Base-by-base conservation (phyloP, 2,329 filamentous ascomycete species). In the Coleophoma eucalyptorum region DNA sequence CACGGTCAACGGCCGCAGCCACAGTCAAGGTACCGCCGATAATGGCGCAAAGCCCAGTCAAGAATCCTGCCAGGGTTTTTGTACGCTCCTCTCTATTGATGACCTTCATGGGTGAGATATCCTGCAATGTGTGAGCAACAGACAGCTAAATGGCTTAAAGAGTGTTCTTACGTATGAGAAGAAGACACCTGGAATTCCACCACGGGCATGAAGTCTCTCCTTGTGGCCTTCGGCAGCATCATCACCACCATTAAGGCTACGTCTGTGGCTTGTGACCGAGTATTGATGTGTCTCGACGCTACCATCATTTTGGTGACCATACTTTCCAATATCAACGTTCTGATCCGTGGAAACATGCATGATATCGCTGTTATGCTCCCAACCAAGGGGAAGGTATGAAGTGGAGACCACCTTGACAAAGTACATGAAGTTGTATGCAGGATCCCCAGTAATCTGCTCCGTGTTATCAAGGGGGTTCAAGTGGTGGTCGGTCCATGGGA, bases 81-180 rank as follows among this genome's bases (percentile, higher is more conserved):
- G 86, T 77, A 43, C 90, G 83, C 59, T 89, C 87, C 74, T 99
- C 95, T 50, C 92, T 87, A 76, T 99, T 99, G 72, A 99, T 88
- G 54, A 99, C 93, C 75, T 97, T 99, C 94, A 99, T 99, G 5
- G 94, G 94, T 2, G 93, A 97, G 69, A 99, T 99, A 63, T 99
- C 94, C 88, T 92, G 49, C 34, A 3, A 42, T 12, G 43, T 63
- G 49, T 69, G 64, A 60, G 55, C 37, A 46, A 42, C 43, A 37
- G 32, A 32, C 40, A 42, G 15, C 21, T 6, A 21, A 10, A 4
- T 4, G 15, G 38, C 21, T 32, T 43, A 13, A 35, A 46, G 19
- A 12, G 11, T 31, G 34, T 32, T 81, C 87, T 81, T 77, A 92
- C 89, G 63, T 99, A 99, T 58, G 91, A 96, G 75, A 99, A 97